Percentiles rank a stretch among this genome's conserved stretches.
Evolutionary conservation across 2,329 filamentous ascomycete genomes (phyloP).

Genomic region (Alternaria gansuensis): DNA sequence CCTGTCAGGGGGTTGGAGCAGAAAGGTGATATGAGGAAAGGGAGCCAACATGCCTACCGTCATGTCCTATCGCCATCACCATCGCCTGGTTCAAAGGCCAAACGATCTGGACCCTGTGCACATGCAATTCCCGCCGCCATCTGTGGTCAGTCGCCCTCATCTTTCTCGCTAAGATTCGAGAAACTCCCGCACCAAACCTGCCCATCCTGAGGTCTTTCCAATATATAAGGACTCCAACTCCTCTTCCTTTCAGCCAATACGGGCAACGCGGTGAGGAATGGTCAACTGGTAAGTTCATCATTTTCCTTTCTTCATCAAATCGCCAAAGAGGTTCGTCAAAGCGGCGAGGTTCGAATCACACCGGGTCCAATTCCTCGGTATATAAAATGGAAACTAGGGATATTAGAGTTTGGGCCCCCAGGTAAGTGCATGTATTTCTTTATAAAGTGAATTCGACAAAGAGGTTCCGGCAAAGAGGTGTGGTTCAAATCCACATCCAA

Average conservation of each 20-base stretch:
- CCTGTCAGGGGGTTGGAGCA: neutral
- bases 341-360: neutral
- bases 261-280: slow-evolving; percentile 2
- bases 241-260: neutral
- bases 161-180: slow-evolving; percentile 5
- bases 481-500: neutral
- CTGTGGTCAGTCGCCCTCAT: neutral
- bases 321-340: neutral
- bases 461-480: neutral
- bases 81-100: neutral
- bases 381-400: neutral
- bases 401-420: neutral
- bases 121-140: slow-evolving; percentile 3
- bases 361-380: neutral
- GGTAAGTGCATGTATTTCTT: neutral
- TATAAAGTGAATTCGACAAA: neutral
- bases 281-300: neutral
- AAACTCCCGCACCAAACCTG: neutral
- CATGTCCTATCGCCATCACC: neutral
- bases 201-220: neutral
- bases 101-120: slow-evolving; percentile 5
- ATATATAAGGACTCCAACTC: neutral
- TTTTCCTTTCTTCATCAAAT: neutral
- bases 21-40: neutral
- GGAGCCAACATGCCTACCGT: neutral